Conservation (phyloP, 1,139 yeast species). For the Lodderomyces metapsilosis region DNA sequence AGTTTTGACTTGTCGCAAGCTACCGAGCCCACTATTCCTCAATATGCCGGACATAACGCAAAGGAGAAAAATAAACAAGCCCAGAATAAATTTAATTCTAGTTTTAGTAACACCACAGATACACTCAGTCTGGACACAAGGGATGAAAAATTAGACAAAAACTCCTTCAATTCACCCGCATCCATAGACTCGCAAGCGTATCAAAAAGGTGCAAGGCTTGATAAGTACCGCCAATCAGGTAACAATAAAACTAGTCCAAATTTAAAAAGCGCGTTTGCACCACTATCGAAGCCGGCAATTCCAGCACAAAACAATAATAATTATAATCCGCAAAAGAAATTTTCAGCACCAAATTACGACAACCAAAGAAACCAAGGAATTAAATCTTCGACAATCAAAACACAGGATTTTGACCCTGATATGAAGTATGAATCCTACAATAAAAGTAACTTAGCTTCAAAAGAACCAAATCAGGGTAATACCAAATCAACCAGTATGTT, state of each 20-base stretch:
- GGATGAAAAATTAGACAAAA: background rate
- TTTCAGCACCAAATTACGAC: constrained; percentile 4
- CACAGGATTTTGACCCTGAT: background rate
- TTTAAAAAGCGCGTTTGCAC: constrained; percentile 7
- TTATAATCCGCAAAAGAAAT: constrained; percentile 4
- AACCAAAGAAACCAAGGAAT: constrained; percentile 7
- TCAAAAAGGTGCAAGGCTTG: background rate
- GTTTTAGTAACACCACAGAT: constrained; percentile 1
- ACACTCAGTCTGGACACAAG: background rate
- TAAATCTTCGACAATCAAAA: background rate
- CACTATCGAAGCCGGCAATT: constrained; percentile 8
- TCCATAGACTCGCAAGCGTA: background rate
- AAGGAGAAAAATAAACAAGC: background rate
- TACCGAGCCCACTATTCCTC: background rate
- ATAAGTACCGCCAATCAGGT: background rate
- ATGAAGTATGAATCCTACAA: constrained; percentile 2
- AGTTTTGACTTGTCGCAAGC: constrained; percentile 1
- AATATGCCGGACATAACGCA: background rate
- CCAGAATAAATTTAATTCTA: constrained; percentile 1
- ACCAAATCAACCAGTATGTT: constrained; percentile 13
- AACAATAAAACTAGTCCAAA: background rate
- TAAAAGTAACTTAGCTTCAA: background rate
- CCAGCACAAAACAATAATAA: constrained; percentile 7
- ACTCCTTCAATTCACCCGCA: background rate
- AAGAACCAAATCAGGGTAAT: background rate